Evolutionary conservation across 2,329 filamentous ascomycete species (phyloP).

Genomic region (Bipolaris zeicola): DNA sequence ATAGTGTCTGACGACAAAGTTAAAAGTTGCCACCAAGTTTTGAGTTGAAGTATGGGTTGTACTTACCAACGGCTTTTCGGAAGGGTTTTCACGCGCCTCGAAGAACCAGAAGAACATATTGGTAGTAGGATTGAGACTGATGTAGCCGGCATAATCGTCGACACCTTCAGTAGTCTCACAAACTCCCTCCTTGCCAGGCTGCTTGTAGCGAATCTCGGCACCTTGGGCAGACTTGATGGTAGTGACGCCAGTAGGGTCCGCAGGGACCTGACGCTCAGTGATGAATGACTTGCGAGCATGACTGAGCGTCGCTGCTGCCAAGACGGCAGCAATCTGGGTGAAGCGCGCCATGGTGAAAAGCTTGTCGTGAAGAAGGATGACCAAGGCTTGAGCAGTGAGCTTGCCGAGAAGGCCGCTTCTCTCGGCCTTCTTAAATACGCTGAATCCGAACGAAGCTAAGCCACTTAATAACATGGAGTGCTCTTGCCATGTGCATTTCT

Average conservation of each 20-base stretch:
- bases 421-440: constrained; percentile 14
- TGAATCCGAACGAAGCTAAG: background rate
- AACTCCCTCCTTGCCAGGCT: constrained; percentile 48
- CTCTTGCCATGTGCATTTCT: background rate
- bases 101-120: constrained; percentile 57
- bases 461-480: background rate
- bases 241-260: constrained; percentile 38
- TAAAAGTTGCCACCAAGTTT: background rate
- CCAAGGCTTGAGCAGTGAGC: constrained; percentile 5
- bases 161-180: constrained; percentile 51
- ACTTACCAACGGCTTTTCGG: constrained; percentile 34
- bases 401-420: constrained; percentile 3
- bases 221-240: constrained; percentile 44
- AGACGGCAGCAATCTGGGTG: constrained; percentile 25
- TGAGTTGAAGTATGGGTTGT: background rate
- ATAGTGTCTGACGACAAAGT: constrained; percentile 46
- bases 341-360: constrained; percentile 32
- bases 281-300: constrained; percentile 34
- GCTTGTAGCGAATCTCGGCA: constrained; percentile 44
- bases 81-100: constrained; percentile 53
- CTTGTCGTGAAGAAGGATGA: constrained; percentile 14
- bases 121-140: constrained; percentile 43
- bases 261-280: constrained; percentile 36
- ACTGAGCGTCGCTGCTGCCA: constrained; percentile 26
- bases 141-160: constrained; percentile 47